Evolutionary conservation across 371 early-diverging fungal species (phyloP), one percentile per base, ranked within the genome.

Genomic region (Mortierella polycephala): DNA sequence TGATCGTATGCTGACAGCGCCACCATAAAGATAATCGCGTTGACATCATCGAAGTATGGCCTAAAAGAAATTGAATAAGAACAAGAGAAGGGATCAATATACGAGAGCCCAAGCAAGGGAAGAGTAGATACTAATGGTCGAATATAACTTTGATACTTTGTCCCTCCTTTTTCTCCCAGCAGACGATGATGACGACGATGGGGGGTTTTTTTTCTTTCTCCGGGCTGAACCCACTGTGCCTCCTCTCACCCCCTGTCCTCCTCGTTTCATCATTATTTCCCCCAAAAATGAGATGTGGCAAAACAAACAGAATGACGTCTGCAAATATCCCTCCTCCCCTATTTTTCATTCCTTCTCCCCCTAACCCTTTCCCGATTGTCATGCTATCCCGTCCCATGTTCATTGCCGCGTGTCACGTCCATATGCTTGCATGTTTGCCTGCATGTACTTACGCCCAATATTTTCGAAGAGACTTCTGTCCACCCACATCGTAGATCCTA

Each of bases 21-120:
- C 71, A 82, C 89, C 86, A 76, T 86, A 67, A 77, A 89, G 69
- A 82, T 91, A 70, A 82, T 90, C 63, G 75, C 86, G 70, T 76
- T 90, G 46, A 87, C 91, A 82, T 85, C 82, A 85, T 92, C 86
- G 83, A 93, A 85, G 69, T 89, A 92, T 7, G 89, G 91, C 12
- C 87, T 85, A 71, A 46, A 45, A 45, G 53, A 45, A n/a, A 45
- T 13, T 41, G 9, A 39, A 41, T 37, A 20, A n/a, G 40, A 40
- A 49, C 18, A 30, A 47, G 57, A 37, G 13, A 16, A 21, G 1
- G 20, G 40, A 50, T 55, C 40, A 47, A 39, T 64, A 30, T 30
- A 45, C 56, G 53, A 64, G 47, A 56, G 64, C 56, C 54, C 56
- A 46, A 42, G 39, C 23, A 55, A 21, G 54, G 13, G 44, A 41